These are phyloP conservation scores for Lactifluus volemus DNA, from an alignment of 768 basidiomycete genomes.

Conservation along the genomic window DNA sequence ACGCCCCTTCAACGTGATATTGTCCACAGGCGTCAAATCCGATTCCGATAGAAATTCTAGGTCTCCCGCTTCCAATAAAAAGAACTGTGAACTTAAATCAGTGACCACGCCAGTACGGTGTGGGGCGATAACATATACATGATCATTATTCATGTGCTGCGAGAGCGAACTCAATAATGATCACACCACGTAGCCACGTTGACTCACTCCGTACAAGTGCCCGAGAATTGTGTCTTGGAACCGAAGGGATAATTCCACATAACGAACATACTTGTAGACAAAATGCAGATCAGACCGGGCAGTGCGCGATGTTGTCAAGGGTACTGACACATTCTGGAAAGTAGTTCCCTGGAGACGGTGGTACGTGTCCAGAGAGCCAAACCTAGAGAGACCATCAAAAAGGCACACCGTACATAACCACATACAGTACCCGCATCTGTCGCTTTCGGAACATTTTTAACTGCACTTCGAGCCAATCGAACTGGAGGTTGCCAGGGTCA, in stretches of 20 bases:
- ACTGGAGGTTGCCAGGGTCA: constrained; percentile 82
- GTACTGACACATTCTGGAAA: constrained; percentile 75
- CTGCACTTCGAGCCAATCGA: constrained; percentile 89
- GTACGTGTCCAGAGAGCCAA: constrained; percentile 72
- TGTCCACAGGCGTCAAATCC: constrained; percentile 11
- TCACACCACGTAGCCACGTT: constrained; percentile 23
- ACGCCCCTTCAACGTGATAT: constrained; percentile 15
- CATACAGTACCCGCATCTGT: constrained; percentile 54
- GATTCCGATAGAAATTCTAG: constrained; percentile 17
- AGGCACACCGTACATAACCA: not conserved
- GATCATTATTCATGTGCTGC: constrained; percentile 81
- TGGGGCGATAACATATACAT: constrained; percentile 36
- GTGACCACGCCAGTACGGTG: not conserved
- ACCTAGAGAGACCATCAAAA: constrained; percentile 28
- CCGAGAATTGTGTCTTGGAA: constrained; percentile 87
- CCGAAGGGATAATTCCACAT: constrained; percentile 64
- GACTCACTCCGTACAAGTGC: constrained; percentile 71
- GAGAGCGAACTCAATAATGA: constrained; percentile 19
- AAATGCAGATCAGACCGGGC: constrained; percentile 10
- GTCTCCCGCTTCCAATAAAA: constrained; percentile 28
- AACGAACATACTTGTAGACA: constrained; percentile 47
- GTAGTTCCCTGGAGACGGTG: constrained; percentile 71
- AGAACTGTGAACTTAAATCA: constrained; percentile 24
- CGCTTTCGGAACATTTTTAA: constrained; percentile 55
- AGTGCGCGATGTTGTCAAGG: constrained; percentile 8